phyloP scores from a whole-genome alignment of 768 basidiomycete species.

The Lactarius sanguifluus region DNA sequence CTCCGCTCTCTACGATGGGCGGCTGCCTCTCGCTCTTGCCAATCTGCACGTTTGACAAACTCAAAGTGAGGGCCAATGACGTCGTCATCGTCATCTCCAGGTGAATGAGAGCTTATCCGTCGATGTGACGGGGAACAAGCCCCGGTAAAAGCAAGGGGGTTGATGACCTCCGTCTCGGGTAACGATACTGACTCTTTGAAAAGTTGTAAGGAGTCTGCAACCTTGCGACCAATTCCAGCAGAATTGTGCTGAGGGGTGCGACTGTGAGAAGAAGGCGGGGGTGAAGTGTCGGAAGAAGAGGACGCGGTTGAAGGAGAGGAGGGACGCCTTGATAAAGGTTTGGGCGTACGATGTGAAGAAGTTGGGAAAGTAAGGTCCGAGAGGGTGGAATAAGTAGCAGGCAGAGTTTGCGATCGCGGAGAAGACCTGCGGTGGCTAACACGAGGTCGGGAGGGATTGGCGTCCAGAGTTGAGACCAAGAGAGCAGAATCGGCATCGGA shows the following conservation, averaged over 20 bases:
- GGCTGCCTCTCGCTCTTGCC: conserved; percentile 78
- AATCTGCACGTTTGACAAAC: conserved; percentile 82
- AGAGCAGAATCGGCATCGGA: conserved; percentile 22
- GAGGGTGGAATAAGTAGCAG: conserved; percentile 14
- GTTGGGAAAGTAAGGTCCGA: conserved; percentile 19
- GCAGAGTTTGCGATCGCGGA: conserved; percentile 21
- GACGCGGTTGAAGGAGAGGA: conserved; percentile 35
- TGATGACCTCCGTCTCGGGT: conserved; percentile 37
- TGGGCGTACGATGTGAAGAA: conserved; percentile 25
- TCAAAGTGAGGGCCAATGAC: conserved; percentile 71
- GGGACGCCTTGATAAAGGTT: conserved; percentile 29
- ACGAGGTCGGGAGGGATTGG: conserved; percentile 24
- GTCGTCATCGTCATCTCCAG: conserved; percentile 43
- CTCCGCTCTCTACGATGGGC: conserved; percentile 70
- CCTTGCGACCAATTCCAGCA: conserved; percentile 73
- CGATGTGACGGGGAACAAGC: conserved; percentile 35
- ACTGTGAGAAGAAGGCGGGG: conserved; percentile 39
- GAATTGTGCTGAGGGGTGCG: conserved; percentile 33
- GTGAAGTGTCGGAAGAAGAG: conserved; percentile 36
- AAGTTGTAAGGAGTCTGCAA: conserved; percentile 76
- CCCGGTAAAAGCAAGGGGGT: conserved; percentile 36
- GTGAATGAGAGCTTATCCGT: conserved; percentile 36
- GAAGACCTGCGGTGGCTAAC: conserved; percentile 21
- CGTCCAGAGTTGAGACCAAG: conserved; percentile 9
- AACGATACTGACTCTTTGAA: conserved; percentile 70